A percentile compares a stretch with the other conserved stretches of the same genome.
These are phyloP conservation scores for Leucaena leucocephala DNA, from an alignment of 306 rosid species.

Conservation along the genomic window DNA sequence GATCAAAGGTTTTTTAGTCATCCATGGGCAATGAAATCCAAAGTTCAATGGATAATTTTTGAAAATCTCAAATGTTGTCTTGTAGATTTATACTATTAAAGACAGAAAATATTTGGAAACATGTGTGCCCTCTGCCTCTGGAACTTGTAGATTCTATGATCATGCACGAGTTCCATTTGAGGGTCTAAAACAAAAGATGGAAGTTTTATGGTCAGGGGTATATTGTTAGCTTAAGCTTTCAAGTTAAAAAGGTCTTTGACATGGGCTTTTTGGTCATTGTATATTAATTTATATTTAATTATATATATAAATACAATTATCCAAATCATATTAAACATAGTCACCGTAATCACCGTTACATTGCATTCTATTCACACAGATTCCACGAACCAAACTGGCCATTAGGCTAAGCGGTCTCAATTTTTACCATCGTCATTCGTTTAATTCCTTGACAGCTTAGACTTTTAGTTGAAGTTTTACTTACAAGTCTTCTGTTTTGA, in stretches of 20 bases:
- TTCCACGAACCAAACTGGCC: too few relatives aligned
- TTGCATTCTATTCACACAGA: too few relatives aligned
- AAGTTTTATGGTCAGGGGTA: constrained; percentile 59
- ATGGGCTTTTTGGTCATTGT: too few relatives aligned
- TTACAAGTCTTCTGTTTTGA: constrained; percentile 8
- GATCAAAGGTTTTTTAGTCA: background rate
- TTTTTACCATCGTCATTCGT: too few relatives aligned
- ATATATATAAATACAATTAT: too few relatives aligned
- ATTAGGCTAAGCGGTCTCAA: too few relatives aligned
- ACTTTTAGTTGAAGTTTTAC: background rate
- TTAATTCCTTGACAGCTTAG: too few relatives aligned
- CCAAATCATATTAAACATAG: too few relatives aligned
- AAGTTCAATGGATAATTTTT: constrained; percentile 10
- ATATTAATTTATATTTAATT: too few relatives aligned
- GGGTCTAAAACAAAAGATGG: constrained; percentile 55
- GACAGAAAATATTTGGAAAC: constrained; percentile 54
- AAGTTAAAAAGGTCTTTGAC: too few relatives aligned
- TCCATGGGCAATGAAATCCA: background rate
- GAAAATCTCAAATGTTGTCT: constrained; percentile 21
- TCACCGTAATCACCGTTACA: too few relatives aligned
- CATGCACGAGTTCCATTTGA: constrained; percentile 34
- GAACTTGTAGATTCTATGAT: constrained; percentile 55
- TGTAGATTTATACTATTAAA: constrained; percentile 59
- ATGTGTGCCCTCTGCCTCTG: constrained; percentile 55
- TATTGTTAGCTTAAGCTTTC: too few relatives aligned